Conservation (phyloP, 2,329 filamentous ascomycete genomes). For the Aspergillus hortae region DNA sequence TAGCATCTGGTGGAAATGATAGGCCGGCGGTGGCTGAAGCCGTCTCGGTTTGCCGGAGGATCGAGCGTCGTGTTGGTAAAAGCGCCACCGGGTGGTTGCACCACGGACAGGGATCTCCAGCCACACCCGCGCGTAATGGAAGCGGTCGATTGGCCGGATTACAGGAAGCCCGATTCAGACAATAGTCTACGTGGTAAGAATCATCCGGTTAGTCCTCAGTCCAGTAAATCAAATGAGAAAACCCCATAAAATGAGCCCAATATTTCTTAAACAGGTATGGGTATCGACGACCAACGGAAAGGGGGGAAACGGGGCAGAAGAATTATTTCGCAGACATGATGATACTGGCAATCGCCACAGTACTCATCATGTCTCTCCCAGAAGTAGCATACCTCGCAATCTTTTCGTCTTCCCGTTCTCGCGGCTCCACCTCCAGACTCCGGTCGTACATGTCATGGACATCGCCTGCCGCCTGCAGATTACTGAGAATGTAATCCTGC, state of each 20-base stretch:
- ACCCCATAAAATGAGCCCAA: constrained; percentile 7
- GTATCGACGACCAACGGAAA: constrained; percentile 25
- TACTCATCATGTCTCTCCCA: constrained; percentile 32
- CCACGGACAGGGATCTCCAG: constrained; percentile 10
- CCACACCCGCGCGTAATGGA: constrained; percentile 3
- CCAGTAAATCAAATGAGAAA: constrained; percentile 16
- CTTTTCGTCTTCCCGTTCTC: constrained; percentile 97
- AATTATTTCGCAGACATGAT: constrained; percentile 31
- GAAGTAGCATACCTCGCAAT: constrained; percentile 78
- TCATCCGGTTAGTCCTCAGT: constrained; percentile 32
- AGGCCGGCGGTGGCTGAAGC: not conserved
- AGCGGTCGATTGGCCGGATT: constrained; percentile 18
- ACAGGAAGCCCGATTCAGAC: constrained; percentile 48
- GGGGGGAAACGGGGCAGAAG: constrained; percentile 11
- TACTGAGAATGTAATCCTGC: constrained; percentile 93
- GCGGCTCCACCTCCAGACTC: constrained; percentile 86
- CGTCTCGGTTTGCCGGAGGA: constrained; percentile 9
- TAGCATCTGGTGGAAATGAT: constrained; percentile 1
- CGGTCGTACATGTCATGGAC: constrained; percentile 99
- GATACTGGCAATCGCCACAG: constrained; percentile 31
- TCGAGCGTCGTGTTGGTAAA: constrained; percentile 3
- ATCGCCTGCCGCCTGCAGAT: constrained; percentile 92
- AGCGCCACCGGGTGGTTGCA: constrained; percentile 8
- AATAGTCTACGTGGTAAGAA: constrained; percentile 40
- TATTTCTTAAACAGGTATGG: constrained; percentile 17